Conservation (phyloP, 129 eudicot species). For the Silybum marianum region DNA sequence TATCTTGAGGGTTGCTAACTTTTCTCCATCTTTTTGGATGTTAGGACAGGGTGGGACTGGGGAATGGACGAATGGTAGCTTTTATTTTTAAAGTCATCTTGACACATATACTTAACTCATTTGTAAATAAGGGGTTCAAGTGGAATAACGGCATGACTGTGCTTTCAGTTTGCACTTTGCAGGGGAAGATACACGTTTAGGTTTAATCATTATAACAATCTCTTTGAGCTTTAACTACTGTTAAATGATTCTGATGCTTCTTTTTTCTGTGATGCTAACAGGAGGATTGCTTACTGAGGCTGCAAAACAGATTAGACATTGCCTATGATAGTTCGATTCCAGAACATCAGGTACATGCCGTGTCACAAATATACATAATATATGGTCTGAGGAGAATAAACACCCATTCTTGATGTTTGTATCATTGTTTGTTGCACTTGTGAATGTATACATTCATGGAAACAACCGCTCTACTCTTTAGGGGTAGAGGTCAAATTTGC, state of each 20-base stretch:
- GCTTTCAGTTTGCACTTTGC: conserved; percentile 7
- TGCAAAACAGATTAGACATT: conserved; percentile 71
- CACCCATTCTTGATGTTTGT: not conserved
- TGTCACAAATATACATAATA: not conserved
- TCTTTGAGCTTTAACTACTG: not conserved
- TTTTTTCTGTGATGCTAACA: conserved; percentile 25
- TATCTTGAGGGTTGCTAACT: not conserved
- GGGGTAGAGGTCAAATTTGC: not conserved
- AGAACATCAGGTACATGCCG: conserved; percentile 75
- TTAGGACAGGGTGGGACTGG: not conserved
- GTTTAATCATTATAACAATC: not conserved
- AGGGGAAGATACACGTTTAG: conserved; percentile 1
- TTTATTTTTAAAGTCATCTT: not conserved
- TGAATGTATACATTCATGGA: not conserved
- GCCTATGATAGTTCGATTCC: conserved; percentile 66
- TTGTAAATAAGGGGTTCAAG: not conserved
- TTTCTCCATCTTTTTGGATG: not conserved
- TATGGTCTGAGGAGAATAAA: not conserved
- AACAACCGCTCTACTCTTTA: not conserved
- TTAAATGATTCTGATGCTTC: conserved; percentile 8
- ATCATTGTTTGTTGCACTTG: not conserved
- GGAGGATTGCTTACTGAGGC: conserved; percentile 69
- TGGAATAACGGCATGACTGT: not conserved
- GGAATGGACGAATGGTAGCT: not conserved
- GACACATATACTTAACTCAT: too few relatives aligned